Conservation (phyloP, 805 yeast species). For the Candida xyloterini region DNA sequence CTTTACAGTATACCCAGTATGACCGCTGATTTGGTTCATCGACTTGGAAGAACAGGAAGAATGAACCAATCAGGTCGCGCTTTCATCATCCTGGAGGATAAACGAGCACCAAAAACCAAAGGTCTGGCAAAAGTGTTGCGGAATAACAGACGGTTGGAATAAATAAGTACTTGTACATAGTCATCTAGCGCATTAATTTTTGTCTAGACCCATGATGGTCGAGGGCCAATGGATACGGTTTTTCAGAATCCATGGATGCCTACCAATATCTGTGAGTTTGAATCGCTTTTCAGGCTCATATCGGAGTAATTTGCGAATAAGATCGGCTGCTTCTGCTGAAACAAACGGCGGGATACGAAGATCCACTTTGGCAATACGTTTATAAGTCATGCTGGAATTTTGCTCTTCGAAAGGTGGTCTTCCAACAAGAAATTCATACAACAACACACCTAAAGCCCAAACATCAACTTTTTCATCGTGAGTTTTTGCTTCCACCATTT, state of each 20-base stretch:
- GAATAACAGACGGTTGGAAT: constrained; percentile 41
- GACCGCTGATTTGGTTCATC: constrained; percentile 81
- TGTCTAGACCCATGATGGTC: constrained; percentile 10
- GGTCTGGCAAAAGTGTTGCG: constrained; percentile 72
- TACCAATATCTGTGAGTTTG: constrained; percentile 54
- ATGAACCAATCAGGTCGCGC: constrained; percentile 89
- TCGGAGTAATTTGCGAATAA: constrained; percentile 60
- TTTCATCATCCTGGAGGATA: constrained; percentile 68
- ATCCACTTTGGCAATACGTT: constrained; percentile 75
- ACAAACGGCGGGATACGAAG: constrained; percentile 68
- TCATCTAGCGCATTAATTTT: background rate
- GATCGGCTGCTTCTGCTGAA: constrained; percentile 71
- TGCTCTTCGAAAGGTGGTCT: constrained; percentile 89
- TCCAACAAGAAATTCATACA: constrained; percentile 85
- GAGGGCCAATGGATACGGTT: constrained; percentile 61
- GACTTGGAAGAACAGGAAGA: constrained; percentile 94
- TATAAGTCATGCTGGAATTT: constrained; percentile 73
- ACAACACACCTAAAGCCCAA: constrained; percentile 89
- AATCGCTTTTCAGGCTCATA: constrained; percentile 69
- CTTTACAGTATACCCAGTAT: constrained; percentile 83
- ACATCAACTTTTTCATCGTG: constrained; percentile 80
- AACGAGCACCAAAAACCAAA: constrained; percentile 72
- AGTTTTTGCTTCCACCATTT: constrained; percentile 80
- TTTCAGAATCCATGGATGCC: constrained; percentile 82
- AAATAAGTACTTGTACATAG: constrained; percentile 12